Evolutionary conservation across 1,139 yeast genomes (phyloP).

Genomic region (Scheffersomyces parashehatae): DNA sequence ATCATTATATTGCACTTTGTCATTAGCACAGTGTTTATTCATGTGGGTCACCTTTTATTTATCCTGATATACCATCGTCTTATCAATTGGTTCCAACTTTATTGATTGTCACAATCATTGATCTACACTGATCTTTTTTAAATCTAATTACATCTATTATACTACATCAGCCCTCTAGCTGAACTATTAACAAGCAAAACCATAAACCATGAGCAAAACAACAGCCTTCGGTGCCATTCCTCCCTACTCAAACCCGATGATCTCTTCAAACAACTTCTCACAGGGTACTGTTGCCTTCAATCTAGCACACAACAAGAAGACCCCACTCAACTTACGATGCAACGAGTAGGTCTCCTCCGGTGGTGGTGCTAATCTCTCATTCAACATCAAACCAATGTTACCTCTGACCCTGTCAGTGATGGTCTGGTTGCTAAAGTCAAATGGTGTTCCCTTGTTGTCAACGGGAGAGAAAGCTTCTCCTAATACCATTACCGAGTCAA

Average conservation of each 20-base stretch:
- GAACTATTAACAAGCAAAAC: too few relatives aligned
- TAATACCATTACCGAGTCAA: constrained; percentile 83
- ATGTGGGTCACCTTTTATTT: too few relatives aligned
- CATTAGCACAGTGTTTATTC: too few relatives aligned
- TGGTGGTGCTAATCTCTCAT: constrained; percentile 92
- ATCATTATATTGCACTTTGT: too few relatives aligned
- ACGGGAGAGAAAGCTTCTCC: constrained; percentile 86
- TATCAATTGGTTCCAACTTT: too few relatives aligned
- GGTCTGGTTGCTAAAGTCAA: constrained; percentile 80
- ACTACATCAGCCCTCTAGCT: too few relatives aligned
- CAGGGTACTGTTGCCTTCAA: constrained; percentile 84
- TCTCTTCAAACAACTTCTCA: constrained; percentile 71
- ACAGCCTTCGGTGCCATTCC: background rate
- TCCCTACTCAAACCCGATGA: constrained; percentile 51
- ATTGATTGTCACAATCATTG: too few relatives aligned
- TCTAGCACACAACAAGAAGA: constrained; percentile 85
- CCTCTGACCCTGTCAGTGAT: constrained; percentile 90
- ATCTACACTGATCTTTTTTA: too few relatives aligned
- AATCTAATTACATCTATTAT: too few relatives aligned
- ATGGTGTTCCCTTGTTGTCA: constrained; percentile 49
- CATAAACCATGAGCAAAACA: too few relatives aligned
- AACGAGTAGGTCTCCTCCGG: constrained; percentile 97
- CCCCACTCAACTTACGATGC: constrained; percentile 94
- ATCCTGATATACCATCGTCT: too few relatives aligned
- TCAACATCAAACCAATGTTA: constrained; percentile 83